Base-by-base conservation (phyloP, 352 stramenopile genomes). In the Phytophthora kernoviae region DNA sequence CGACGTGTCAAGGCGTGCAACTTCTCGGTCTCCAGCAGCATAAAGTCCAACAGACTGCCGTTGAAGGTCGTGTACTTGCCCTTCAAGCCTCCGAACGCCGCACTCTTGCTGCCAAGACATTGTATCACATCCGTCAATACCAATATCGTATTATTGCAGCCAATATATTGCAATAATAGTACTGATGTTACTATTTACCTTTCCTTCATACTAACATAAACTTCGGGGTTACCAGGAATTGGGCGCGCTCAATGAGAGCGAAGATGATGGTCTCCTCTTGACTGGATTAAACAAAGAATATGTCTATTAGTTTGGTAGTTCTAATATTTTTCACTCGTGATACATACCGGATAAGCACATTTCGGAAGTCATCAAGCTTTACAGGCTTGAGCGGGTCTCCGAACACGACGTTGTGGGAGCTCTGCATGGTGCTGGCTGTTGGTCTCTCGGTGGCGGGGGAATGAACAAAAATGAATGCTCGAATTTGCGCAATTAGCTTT, bases 221-320 rank as follows among this genome's bases (percentile, higher is more conserved):
- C 96, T 42, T 93, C 85, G 1, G 62, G 49, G 77, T 99, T 99
- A 44, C 79, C 81, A n/a, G 93, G 74, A 98, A 99, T 70, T 99
- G 96, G 14, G 97, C 87, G 51, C 97, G 86, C 75, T 99, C 97
- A 67, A 99, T 99, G 17, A 99, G 69, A n/a, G 96, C 95, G 72
- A 99, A 99, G 75, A 99, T 99, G 68, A 99, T 99, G 0, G 97
- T 99, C 80, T 99, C 97, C 73, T 99, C 94, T 67, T 97, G 89
- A 20, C 84, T 90, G 62, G 20, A 63, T 32, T 36, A 11, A 12
- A 36, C 42, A 51, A 11, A 39, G 21, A 8, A n/a, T n/a, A n/a
- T n/a, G n/a, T n/a, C n/a, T 20, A 14, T 36, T 17, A 33, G 24
- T 11, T 9, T 57, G 33, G 20, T 1, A 55, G 22, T 55, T 20